A percentile compares a stretch with the other conserved stretches of the same genome.
Conservation (phyloP, 2,329 filamentous ascomycete genomes). For the Macroventuria anomochaeta region DNA sequence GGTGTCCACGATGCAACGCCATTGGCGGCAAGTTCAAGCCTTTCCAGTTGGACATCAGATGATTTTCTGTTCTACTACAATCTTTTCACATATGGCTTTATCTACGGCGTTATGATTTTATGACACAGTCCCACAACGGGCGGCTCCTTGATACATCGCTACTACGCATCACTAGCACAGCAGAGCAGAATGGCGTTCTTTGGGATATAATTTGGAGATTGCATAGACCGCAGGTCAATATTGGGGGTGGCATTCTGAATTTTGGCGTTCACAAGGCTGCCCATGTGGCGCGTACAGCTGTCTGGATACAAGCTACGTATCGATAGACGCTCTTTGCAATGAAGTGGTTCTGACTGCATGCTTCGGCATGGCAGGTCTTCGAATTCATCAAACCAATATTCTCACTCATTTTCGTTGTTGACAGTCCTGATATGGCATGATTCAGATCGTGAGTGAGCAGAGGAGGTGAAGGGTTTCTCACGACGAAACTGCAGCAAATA, state of each 20-base stretch:
- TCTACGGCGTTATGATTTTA: slow-evolving; percentile 23
- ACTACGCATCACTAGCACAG: slow-evolving; percentile 25
- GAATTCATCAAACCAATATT: too few species aligned
- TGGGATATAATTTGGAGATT: slow-evolving; percentile 11
- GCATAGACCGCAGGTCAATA: slow-evolving; percentile 26
- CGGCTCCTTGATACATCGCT: slow-evolving; percentile 12
- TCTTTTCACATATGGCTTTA: slow-evolving; percentile 5
- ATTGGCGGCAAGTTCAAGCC: slow-evolving; percentile 83
- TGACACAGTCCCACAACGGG: slow-evolving; percentile 7
- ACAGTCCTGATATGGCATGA: too few species aligned
- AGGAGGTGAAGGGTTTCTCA: too few species aligned
- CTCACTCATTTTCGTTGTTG: too few species aligned
- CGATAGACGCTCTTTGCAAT: slow-evolving; percentile 17
- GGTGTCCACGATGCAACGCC: slow-evolving; percentile 79
- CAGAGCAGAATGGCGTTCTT: slow-evolving; percentile 27
- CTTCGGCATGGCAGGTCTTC: slow-evolving; percentile 3
- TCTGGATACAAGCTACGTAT: slow-evolving; percentile 14
- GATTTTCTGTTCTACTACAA: slow-evolving; percentile 39
- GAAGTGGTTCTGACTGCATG: slow-evolving; percentile 8
- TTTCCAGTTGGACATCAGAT: slow-evolving; percentile 82
- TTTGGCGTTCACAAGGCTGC: slow-evolving; percentile 1
- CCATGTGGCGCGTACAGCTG: slow-evolving; percentile 11
- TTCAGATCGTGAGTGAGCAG: too few species aligned
- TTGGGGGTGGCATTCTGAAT: slow-evolving; percentile 7
- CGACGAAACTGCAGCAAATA: too few species aligned